phyloP scores from a whole-genome alignment of 164 flowering plant species.

The Chloranthus sessilifolius region DNA sequence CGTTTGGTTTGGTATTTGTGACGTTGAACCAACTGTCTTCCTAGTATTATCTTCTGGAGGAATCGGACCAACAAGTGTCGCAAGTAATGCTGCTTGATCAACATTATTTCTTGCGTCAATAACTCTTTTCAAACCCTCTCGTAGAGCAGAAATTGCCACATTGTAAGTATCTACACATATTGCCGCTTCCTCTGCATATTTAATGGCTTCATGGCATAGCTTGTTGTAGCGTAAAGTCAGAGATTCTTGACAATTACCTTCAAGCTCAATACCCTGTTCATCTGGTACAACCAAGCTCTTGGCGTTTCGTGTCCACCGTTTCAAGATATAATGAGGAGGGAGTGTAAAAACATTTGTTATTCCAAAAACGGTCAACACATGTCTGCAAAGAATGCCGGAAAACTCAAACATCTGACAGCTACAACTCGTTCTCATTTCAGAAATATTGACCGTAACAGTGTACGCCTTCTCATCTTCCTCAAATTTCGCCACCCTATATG shows the following conservation, averaged over 20 bases:
- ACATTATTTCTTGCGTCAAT: conserved; percentile 45
- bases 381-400: conserved; percentile 80
- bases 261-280: conserved; percentile 38
- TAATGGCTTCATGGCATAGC: conserved; percentile 63
- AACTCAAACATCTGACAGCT: conserved; percentile 89
- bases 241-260: conserved; percentile 38
- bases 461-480: conserved; percentile 68
- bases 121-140: conserved; percentile 58
- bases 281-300: conserved; percentile 40
- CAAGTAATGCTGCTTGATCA: too few relatives aligned
- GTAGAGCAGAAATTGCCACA: conserved; percentile 54
- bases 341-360: conserved; percentile 67
- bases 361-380: conserved; percentile 81
- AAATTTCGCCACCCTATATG: conserved; percentile 70
- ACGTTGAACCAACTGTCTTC: too few relatives aligned
- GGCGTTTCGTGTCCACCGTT: conserved; percentile 76
- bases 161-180: conserved; percentile 48
- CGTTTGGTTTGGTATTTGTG: conserved; percentile 18
- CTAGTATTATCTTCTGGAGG: too few relatives aligned
- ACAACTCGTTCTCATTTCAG: conserved; percentile 67
- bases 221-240: conserved; percentile 42
- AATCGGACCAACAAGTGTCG: too few relatives aligned
- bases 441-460: conserved; percentile 46
- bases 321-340: conserved; percentile 64
- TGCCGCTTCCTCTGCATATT: conserved; percentile 78